phyloP scores from a whole-genome alignment of 768 basidiomycete genomes.

The Chalciporus pseudorubinellus region DNA sequence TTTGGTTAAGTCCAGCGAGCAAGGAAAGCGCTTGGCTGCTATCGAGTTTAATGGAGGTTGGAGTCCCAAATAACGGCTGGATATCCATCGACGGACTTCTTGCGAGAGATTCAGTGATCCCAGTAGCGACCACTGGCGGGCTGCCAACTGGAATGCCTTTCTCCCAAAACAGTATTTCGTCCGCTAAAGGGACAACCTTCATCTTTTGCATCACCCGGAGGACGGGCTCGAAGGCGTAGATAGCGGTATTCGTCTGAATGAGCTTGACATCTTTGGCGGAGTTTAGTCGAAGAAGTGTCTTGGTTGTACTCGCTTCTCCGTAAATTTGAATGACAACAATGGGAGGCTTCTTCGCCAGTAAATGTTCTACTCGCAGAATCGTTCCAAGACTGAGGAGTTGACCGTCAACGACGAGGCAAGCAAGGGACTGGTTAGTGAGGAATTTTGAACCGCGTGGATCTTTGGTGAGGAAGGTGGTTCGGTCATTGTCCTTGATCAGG shows the following conservation, averaged over 20 bases:
- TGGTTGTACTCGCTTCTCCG: slow-evolving; percentile 37
- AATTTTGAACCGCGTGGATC: slow-evolving; percentile 35
- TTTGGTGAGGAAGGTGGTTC: slow-evolving; percentile 37
- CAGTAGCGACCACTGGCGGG: slow-evolving; percentile 3
- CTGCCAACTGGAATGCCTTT: slow-evolving; percentile 16
- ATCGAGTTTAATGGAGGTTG: slow-evolving; percentile 48
- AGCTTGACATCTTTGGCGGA: slow-evolving; percentile 38
- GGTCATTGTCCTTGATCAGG: slow-evolving; percentile 34
- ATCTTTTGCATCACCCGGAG: slow-evolving; percentile 53
- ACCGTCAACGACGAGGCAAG: slow-evolving; percentile 49
- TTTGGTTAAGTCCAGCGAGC: slow-evolving; percentile 52
- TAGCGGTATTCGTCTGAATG: slow-evolving; percentile 56
- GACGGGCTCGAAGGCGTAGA: slow-evolving; percentile 64
- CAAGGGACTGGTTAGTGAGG: slow-evolving; percentile 52
- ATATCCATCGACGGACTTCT: slow-evolving; percentile 41
- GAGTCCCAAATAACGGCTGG: slow-evolving; percentile 33
- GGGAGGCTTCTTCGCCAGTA: slow-evolving; percentile 47
- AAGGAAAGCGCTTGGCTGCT: slow-evolving; percentile 45
- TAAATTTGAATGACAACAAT: slow-evolving; percentile 53
- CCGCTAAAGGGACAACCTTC: slow-evolving; percentile 42
- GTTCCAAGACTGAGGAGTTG: slow-evolving; percentile 52
- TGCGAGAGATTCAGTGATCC: slow-evolving; percentile 31
- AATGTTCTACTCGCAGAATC: slow-evolving; percentile 52
- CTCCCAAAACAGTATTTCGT: slow-evolving; percentile 57
- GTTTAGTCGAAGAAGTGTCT: slow-evolving; percentile 42